Percentiles rank a stretch among this genome's conserved stretches.
These are phyloP conservation scores for Fusarium oxysporum DNA, from an alignment of 2,329 filamentous ascomycete species.

Conservation along the genomic window DNA sequence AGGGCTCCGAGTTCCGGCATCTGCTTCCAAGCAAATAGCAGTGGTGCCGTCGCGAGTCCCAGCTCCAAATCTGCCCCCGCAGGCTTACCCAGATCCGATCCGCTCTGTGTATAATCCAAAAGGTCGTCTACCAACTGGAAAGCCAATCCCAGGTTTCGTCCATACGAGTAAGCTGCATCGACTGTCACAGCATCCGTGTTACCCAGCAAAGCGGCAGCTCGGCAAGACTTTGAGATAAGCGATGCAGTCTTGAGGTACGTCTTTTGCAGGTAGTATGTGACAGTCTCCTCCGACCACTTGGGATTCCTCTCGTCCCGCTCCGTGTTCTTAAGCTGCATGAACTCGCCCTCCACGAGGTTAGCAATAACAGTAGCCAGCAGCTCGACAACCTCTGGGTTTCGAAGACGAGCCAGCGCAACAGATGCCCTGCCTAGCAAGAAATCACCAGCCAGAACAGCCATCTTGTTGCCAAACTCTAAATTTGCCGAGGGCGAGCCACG, in stretches of 20 bases:
- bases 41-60: constrained; percentile 90
- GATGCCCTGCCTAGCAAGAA: constrained; percentile 94
- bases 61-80: constrained; percentile 94
- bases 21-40: constrained; percentile 95
- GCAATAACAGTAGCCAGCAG: constrained; percentile 95
- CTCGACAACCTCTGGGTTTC: constrained; percentile 95
- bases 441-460: constrained; percentile 97
- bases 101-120: constrained; percentile 93
- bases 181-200: constrained; percentile 81
- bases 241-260: constrained; percentile 98
- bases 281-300: constrained; percentile 85
- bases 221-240: constrained; percentile 95
- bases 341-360: constrained; percentile 97
- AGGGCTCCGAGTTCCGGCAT: constrained; percentile 85
- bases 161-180: constrained; percentile 91
- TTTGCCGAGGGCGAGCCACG: constrained; percentile 90
- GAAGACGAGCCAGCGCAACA: constrained; percentile 87
- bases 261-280: constrained; percentile 96
- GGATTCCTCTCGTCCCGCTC: constrained; percentile 87
- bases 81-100: constrained; percentile 89
- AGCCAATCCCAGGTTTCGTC: constrained; percentile 91
- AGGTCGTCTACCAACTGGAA: constrained; percentile 99
- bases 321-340: constrained; percentile 99
- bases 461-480: constrained; percentile 97
- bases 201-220: constrained; percentile 87